phyloP scores from a whole-genome alignment of 768 basidiomycete genomes.

The Hortiboletus flavorubellus region DNA sequence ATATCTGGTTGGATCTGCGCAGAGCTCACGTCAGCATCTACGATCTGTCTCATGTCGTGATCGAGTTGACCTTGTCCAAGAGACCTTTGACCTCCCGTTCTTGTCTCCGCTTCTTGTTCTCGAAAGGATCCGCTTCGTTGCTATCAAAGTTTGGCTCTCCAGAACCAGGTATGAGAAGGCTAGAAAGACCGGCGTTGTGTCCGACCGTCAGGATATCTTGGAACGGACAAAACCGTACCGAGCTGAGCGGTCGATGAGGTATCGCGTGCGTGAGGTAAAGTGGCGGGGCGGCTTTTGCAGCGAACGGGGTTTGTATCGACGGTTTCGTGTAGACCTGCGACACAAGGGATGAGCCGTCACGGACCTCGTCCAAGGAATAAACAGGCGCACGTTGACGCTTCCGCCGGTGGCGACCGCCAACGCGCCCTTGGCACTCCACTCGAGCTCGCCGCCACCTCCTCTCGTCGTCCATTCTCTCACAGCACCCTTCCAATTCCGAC shows the following conservation, averaged over 20 bases:
- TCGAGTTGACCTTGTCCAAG: slow-evolving; percentile 70
- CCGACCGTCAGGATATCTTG: slow-evolving; percentile 82
- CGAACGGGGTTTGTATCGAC: slow-evolving; percentile 55
- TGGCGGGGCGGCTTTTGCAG: slow-evolving; percentile 56
- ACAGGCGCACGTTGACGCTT: slow-evolving; percentile 65
- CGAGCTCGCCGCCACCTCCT: slow-evolving; percentile 63
- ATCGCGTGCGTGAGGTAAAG: slow-evolving; percentile 88
- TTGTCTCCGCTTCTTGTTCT: slow-evolving; percentile 72
- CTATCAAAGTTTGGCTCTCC: slow-evolving; percentile 97
- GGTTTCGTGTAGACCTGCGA: slow-evolving; percentile 70
- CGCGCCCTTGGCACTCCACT: slow-evolving; percentile 85
- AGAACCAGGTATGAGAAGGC: slow-evolving; percentile 84
- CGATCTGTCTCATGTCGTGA: not conserved
- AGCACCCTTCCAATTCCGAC: slow-evolving; percentile 89
- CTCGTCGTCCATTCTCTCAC: slow-evolving; percentile 77
- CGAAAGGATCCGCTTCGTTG: slow-evolving; percentile 91
- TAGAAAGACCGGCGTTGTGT: slow-evolving; percentile 75
- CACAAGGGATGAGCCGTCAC: not conserved
- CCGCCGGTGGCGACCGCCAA: slow-evolving; percentile 82
- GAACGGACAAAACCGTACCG: slow-evolving; percentile 83
- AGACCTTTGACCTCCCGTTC: slow-evolving; percentile 90
- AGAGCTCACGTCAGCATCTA: not conserved
- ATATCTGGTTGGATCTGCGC: slow-evolving; percentile 84
- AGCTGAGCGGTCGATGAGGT: slow-evolving; percentile 71
- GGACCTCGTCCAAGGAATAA: not conserved